These are phyloP conservation scores for Sphaerulina vaccinii DNA, from an alignment of 2,329 filamentous ascomycete genomes.

Conservation along the genomic window DNA sequence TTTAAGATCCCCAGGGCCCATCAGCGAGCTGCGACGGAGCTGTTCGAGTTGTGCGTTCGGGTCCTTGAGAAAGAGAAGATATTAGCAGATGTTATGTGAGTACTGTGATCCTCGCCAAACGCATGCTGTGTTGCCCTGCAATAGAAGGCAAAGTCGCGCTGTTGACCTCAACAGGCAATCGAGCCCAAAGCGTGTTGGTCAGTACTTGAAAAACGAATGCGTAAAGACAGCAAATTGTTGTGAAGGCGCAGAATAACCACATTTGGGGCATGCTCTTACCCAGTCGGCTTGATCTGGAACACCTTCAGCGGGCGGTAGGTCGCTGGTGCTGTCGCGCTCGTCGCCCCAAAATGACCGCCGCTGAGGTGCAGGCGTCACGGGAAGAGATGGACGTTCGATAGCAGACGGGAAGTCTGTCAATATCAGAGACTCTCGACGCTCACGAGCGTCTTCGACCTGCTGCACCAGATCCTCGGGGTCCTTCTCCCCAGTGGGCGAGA, in stretches of 20 bases:
- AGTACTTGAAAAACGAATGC: conserved; percentile 13
- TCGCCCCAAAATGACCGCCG: conserved; percentile 67
- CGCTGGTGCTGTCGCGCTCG: conserved; percentile 55
- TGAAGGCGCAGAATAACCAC: conserved; percentile 23
- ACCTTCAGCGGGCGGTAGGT: conserved; percentile 73
- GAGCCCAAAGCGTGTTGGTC: too few species aligned
- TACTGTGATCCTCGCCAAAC: background rate
- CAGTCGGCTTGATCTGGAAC: conserved; percentile 87
- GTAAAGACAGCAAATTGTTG: conserved; percentile 12
- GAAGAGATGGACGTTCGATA: conserved; percentile 78
- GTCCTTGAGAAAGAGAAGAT: conserved; percentile 40
- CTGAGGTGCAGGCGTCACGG: conserved; percentile 84
- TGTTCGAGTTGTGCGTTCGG: conserved; percentile 48
- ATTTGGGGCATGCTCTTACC: conserved; percentile 67
- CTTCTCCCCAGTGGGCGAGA: conserved; percentile 28
- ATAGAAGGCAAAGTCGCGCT: too few species aligned
- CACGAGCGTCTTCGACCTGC: conserved; percentile 28
- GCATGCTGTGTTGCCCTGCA: background rate
- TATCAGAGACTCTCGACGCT: conserved; percentile 58
- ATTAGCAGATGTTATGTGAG: conserved; percentile 19
- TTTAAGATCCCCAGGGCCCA: conserved; percentile 33
- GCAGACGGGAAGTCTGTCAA: conserved; percentile 86
- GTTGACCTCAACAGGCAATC: too few species aligned
- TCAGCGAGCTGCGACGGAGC: conserved; percentile 46
- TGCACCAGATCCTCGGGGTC: conserved; percentile 31